Evolutionary conservation across 192 early-diverging fungal species (phyloP).

Genomic region (Coemansia aciculifera): DNA sequence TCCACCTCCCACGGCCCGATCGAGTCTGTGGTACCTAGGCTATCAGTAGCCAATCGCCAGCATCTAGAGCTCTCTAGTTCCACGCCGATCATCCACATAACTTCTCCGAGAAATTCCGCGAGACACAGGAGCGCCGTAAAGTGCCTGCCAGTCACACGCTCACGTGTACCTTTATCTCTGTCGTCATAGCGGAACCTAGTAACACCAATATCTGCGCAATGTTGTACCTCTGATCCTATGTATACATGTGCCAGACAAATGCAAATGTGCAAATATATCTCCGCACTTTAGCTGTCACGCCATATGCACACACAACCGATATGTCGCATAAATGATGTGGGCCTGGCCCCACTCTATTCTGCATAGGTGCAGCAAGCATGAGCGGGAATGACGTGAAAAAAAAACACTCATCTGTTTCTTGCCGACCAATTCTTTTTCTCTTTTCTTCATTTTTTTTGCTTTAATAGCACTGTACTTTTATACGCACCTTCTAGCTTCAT

Average conservation of each 20-base stretch:
- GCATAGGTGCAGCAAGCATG: background rate
- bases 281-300: background rate
- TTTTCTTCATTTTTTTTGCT: background rate
- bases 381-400: background rate
- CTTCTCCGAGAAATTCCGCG: constrained; percentile 3
- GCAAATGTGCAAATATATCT: background rate
- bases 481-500: background rate
- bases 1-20: background rate
- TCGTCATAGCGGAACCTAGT: background rate
- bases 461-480: background rate
- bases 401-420: background rate
- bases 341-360: too few species aligned
- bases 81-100: background rate
- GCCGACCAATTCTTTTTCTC: background rate
- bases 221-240: background rate
- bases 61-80: background rate
- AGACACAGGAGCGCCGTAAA: background rate
- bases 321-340: too few species aligned
- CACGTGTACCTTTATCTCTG: background rate
- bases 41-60: background rate
- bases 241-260: background rate
- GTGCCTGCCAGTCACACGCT: background rate
- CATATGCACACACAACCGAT: background rate
- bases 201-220: background rate
- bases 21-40: background rate